These are phyloP conservation scores for Arachnomyces sp. DNA, from an alignment of 2,329 filamentous ascomycete species.

Conservation along the genomic window DNA sequence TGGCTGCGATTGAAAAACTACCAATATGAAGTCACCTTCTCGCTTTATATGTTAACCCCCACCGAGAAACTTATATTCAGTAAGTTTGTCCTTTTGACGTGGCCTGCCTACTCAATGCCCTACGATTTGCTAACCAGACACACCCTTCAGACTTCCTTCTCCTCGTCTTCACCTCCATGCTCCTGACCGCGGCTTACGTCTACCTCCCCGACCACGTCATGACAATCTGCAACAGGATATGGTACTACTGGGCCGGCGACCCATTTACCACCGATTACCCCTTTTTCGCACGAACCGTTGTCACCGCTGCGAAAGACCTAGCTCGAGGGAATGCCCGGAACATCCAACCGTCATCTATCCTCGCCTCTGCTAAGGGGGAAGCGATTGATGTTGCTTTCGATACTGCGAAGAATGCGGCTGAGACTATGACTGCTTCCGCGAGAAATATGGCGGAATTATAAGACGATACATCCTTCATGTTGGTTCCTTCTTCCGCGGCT, in stretches of 20 bases:
- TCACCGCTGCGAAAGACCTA: slow-evolving; percentile 1
- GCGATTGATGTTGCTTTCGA: slow-evolving; percentile 40
- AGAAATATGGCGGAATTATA: too few species aligned
- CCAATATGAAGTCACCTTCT: slow-evolving; percentile 95
- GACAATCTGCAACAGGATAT: slow-evolving; percentile 73
- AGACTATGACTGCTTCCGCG: slow-evolving; percentile 14
- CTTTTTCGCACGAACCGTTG: slow-evolving; percentile 2
- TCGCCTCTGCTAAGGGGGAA: slow-evolving; percentile 27
- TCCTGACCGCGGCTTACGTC: slow-evolving; percentile 75
- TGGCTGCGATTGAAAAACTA: slow-evolving; percentile 95
- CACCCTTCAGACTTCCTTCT: slow-evolving; percentile 66
- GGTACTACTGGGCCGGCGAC: slow-evolving; percentile 92
- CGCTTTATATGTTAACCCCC: slow-evolving; percentile 93
- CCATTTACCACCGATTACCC: slow-evolving; percentile 26
- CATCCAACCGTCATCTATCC: slow-evolving; percentile 16
- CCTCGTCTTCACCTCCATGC: slow-evolving; percentile 80
- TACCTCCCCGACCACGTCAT: slow-evolving; percentile 90
- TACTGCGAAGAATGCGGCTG: slow-evolving; percentile 38
- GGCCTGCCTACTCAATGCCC: neutral
- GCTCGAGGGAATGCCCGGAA: neutral
- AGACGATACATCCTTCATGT: too few species aligned
- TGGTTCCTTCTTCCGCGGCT: too few species aligned
- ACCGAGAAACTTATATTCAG: slow-evolving; percentile 97
- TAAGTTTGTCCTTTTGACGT: slow-evolving; percentile 44
- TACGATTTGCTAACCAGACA: slow-evolving; percentile 1